Base-by-base conservation (phyloP, 108 stramenopile genomes). In the Seminavis robusta region DNA sequence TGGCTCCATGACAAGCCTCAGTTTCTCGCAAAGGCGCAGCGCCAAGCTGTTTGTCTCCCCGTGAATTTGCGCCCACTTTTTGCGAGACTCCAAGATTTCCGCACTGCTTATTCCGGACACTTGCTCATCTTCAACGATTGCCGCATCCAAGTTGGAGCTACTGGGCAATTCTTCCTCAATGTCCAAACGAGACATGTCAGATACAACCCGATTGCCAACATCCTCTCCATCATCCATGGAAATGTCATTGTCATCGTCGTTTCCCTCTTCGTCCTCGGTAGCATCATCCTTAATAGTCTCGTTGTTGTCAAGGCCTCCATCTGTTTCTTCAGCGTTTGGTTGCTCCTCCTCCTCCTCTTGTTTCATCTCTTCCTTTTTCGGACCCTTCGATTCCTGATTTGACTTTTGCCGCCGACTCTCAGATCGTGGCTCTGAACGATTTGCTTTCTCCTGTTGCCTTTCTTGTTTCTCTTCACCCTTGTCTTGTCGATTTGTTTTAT, bases 1-100 rank as follows among this genome's bases (percentile, higher is more conserved):
- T 1, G 99, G 98, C 69, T 95, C 95, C 81, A 98, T 80, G 2
- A 99, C 92, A 25, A 98, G 77, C 13, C 97, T 81, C 23, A 99
- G 80, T 53, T 95, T 95, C 77, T 99, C 99, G 57, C 98, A 97
- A n/a, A 99, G 76, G 5, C 95, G 77, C 40, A 92, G 59, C 2
- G 96, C 79, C 26, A 92, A 43, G 23, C 69, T 71, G 27, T 74
- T 66, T 8, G 95, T 97, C 27, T 92, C 89, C 4, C 72, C 79
- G 61, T 74, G 84, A 45, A 92, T 84, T 11, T 67, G 53, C 20
- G 70, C 52, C 89, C 88, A 94, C 34, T 68, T 33, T 31, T 63
- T 59, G 51, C 91, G 27, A 31, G 88, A 84, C 54, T 73, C 67
- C 5, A 67, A 27, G 20, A 57, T 77, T 37, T 72, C 76, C 17